Evolutionary conservation across 2,329 filamentous ascomycete species (phyloP).

Genomic region (Ophiostoma perfectum): DNA sequence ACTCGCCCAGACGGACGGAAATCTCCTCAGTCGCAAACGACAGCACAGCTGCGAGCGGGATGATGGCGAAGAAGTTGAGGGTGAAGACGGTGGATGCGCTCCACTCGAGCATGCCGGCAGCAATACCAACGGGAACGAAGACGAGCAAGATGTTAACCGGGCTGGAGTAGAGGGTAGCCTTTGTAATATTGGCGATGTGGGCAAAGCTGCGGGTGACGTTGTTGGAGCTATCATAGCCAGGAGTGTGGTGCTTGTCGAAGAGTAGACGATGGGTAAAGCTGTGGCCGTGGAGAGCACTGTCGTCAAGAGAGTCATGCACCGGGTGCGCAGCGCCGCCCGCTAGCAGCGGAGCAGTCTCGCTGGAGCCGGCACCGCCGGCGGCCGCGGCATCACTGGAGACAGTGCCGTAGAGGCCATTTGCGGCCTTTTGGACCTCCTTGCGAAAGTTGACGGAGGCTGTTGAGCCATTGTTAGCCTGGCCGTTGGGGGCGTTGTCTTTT

Average conservation of each 20-base stretch:
- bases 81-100: slow-evolving; percentile 63
- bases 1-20: slow-evolving; percentile 64
- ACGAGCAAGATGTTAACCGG: slow-evolving; percentile 67
- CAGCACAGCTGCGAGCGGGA: slow-evolving; percentile 80
- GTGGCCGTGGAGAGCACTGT: slow-evolving; percentile 18
- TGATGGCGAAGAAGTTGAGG: slow-evolving; percentile 79
- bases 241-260: slow-evolving; percentile 46
- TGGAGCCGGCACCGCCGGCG: slow-evolving; percentile 17
- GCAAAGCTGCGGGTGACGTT: slow-evolving; percentile 42
- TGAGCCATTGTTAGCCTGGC: slow-evolving; percentile 13
- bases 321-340: slow-evolving; percentile 3
- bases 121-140: slow-evolving; percentile 67
- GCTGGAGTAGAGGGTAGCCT: slow-evolving; percentile 55
- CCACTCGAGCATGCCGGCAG: slow-evolving; percentile 59
- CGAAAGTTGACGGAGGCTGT: slow-evolving; percentile 32
- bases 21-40: slow-evolving; percentile 81
- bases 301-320: background rate
- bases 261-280: slow-evolving; percentile 34
- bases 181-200: slow-evolving; percentile 50
- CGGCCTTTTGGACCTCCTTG: slow-evolving; percentile 26
- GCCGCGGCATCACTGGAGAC: slow-evolving; percentile 12
- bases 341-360: slow-evolving; percentile 41
- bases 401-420: slow-evolving; percentile 14
- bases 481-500: slow-evolving; percentile 5
- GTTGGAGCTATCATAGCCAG: slow-evolving; percentile 48